Base-by-base conservation (phyloP, 257 asterid species). In the Solanum chiquidenum region DNA sequence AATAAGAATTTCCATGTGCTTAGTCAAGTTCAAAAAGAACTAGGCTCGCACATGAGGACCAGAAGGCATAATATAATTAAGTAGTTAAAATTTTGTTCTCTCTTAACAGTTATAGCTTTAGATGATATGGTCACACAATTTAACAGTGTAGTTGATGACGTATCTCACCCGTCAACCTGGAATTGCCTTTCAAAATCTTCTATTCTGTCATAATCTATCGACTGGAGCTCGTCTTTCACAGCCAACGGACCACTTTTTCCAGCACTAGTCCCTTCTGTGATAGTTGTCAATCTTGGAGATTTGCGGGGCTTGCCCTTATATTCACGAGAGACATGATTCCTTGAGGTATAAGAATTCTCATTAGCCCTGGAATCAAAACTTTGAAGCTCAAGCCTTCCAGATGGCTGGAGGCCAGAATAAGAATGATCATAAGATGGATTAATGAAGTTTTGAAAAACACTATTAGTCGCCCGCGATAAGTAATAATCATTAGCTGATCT, bases 401-500 rank as follows among this genome's bases (percentile, higher is more conserved):
- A 37, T 6, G 91, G 91, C 44, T 89, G 31, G 12, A 93, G 88
- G 2, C 91, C 92, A 5, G 95, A 88, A 13, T 27, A 68, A 58
- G 94, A 91, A 42, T 46, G 71, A 27, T 92, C 95, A 6, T 90
- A 83, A 44, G 87, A 76, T 2, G 89, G 89, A 86, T 91, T 89
- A 12, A 74, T 52, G 68, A 87, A 86, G 79, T 89, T 90, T 16
- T 86, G 91, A 1, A 89, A 58, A 64, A 90, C 92, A 4, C 91
- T 93, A 40, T 86, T 18, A 71, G 92, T 87, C 27, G 92, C 82
- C 37, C 89, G 93, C 0, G 94, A 88, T 35, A 90, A 92, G 76
- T 90, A 94, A 90, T 94, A 95, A 71, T 94, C 98, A 11, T 94
- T 95, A 1, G 98, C 96, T 4, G 98, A 88, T 90, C 92, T 91